Evolutionary conservation across 2,329 filamentous ascomycete species (phyloP).

Genomic region (Xylaria sp.): DNA sequence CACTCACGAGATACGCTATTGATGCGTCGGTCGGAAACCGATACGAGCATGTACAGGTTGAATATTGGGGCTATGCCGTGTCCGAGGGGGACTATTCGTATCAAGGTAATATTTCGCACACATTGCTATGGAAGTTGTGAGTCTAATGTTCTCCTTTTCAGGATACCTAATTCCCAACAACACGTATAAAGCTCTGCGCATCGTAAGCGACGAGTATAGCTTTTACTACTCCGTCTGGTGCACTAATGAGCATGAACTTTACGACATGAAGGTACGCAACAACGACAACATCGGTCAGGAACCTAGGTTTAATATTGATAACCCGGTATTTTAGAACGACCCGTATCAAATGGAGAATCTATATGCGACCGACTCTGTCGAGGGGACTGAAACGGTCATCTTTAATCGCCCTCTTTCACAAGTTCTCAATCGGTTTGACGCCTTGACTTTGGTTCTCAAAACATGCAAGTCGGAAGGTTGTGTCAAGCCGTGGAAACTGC

Average conservation of each 20-base stretch:
- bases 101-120: constrained; percentile 13
- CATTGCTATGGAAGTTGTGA: neutral
- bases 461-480: constrained; percentile 34
- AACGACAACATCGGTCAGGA: neutral
- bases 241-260: constrained; percentile 66
- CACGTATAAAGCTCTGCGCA: constrained; percentile 65
- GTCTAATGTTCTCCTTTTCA: constrained; percentile 31
- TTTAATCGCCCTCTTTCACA: constrained; percentile 23
- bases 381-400: neutral
- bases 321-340: constrained; percentile 19
- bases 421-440: constrained; percentile 57
- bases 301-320: neutral
- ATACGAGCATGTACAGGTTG: constrained; percentile 61
- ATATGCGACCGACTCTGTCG: neutral
- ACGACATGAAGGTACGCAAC: constrained; percentile 56
- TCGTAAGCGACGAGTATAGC: constrained; percentile 60
- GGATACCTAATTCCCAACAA: constrained; percentile 47
- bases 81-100: constrained; percentile 47
- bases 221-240: constrained; percentile 64
- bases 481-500: constrained; percentile 31
- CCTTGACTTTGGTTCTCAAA: constrained; percentile 31
- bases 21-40: constrained; percentile 41
- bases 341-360: constrained; percentile 27
- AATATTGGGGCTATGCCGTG: constrained; percentile 57
- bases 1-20: constrained; percentile 20